Evolutionary conservation across 768 basidiomycete genomes (phyloP), one percentile per base, ranked within the genome.

Genomic region (Lactarius akahatsu): DNA sequence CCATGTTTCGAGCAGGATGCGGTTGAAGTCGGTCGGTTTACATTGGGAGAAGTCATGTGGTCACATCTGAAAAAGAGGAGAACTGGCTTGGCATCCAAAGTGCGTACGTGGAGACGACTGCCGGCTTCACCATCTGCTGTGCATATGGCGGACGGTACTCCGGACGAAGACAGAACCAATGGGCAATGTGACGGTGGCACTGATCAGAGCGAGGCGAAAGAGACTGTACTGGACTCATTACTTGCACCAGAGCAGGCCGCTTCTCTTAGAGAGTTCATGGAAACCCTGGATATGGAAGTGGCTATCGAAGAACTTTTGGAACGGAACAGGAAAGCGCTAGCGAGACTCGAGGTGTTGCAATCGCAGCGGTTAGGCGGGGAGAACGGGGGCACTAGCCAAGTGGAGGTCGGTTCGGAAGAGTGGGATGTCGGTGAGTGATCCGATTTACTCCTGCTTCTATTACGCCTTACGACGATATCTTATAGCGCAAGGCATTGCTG

Each of bases 1-100:
- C 92, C 92, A 1, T 78, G 81, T 11, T 93, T 90, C 74, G 89
- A 91, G 66, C 88, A 91, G 69, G 87, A 90, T 65, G 87, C 87
- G n/a, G 82, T 84, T 58, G 84, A 90, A 71, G 77, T 92, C 7
- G 91, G 91, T 4, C 80, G 85, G 62, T 75, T 78, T 2, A 79
- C 83, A 59, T 79, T 93, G 63, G 86, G 85, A 16, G 84, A 90
- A 73, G 76, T 86, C 13, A 75, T 87, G 32, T 86, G 80, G 74
- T 78, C 78, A 67, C 81, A 81, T 69, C 81, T 83, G 52, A 78
- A 82, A 68, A 79, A 80, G 74, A 71, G 69, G 59, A 62, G 76
- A 69, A 71, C 69, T 68, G 70, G 65, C 72, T 77, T 59, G 68
- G 70, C 71, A 73, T 71, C 73, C 74, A 61, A 70, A 72, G 4